Base-by-base conservation (phyloP, 163 green algal genomes). In the Volvox carteri region DNA sequence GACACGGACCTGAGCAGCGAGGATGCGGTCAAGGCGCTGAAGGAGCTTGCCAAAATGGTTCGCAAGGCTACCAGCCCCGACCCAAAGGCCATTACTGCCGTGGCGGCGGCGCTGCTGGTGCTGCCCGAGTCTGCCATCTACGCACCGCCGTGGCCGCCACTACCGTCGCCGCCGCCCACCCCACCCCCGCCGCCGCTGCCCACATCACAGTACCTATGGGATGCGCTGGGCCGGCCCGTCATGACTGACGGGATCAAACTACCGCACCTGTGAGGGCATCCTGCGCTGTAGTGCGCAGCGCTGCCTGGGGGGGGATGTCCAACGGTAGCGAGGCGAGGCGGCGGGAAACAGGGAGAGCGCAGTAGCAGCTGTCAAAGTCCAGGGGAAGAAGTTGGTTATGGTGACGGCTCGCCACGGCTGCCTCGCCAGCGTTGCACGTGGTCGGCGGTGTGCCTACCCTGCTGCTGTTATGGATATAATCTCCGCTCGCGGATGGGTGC, bases 201-300 rank as follows among this genome's bases (percentile, higher is more conserved):
- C 2, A 95, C 92, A 28, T 90, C 81, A 25, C 86, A 92, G 83
- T 94, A 90, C 78, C 65, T 93, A 42, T 95, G 92, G 92, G 92
- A 95, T 80, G 88, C 85, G 9, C 48, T 95, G 72, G 92, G 90
- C 7, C 85, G 92, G 73, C 92, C 92, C 2, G 68, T 85, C 23
- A 91, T 95, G 78, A 90, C 90, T 19, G 92, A 95, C 50, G 92
- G 92, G 35, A 74, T 91, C 25, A 86, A 79, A 41, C 52, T 93
- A 35, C 48, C 62, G 33, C 73, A 90, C 52, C 37, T 92, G 62
- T 85, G 50, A 70, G 35, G 21, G 35, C 7, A 35, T 33, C 35
- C 30, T 14, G 2, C 62, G 7, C 14, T 8, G 14, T 28, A 33
- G 62, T 41, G 35, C n/a, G 30, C 21, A n/a, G 25, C 75, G 19